These are phyloP conservation scores for Suillus decipiens DNA, from an alignment of 768 basidiomycete species.

Conservation along the genomic window DNA sequence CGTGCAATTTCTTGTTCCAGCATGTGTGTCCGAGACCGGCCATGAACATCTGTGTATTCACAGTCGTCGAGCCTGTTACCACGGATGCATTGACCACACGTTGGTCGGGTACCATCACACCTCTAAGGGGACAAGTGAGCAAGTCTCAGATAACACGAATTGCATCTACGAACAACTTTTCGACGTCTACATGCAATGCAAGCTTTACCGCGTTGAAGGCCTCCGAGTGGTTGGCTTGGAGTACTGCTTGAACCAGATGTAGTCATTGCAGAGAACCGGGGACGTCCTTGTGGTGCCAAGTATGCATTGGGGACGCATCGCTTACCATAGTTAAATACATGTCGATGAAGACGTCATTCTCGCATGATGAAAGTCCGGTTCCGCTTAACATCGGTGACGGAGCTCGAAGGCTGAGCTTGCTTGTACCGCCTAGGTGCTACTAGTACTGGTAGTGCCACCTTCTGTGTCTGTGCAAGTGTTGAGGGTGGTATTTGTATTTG, in stretches of 20 bases:
- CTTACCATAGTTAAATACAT: neutral
- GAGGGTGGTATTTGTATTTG: neutral
- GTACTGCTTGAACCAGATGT: conserved; percentile 6
- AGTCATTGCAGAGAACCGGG: conserved; percentile 2
- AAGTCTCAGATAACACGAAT: no score
- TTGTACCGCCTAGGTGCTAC: neutral
- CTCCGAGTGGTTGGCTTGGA: conserved; percentile 17
- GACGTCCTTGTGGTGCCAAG: no score
- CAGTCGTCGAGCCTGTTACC: conserved; percentile 67
- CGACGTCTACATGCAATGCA: conserved; percentile 56
- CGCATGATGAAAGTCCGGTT: neutral
- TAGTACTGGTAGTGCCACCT: neutral
- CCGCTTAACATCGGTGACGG: neutral
- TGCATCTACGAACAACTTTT: conserved; percentile 42
- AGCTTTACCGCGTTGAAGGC: conserved; percentile 50
- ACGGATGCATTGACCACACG: conserved; percentile 62
- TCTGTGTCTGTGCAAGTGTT: neutral
- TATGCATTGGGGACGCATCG: no score
- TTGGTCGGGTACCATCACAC: conserved; percentile 66
- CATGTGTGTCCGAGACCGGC: conserved; percentile 58
- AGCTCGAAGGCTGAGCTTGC: neutral
- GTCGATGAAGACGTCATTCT: neutral
- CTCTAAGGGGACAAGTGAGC: conserved; percentile 39
- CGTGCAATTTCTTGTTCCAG: conserved; percentile 61
- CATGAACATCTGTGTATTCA: conserved; percentile 68